Conservation (phyloP, 345 rosid species). For the Salix exigua region DNA sequence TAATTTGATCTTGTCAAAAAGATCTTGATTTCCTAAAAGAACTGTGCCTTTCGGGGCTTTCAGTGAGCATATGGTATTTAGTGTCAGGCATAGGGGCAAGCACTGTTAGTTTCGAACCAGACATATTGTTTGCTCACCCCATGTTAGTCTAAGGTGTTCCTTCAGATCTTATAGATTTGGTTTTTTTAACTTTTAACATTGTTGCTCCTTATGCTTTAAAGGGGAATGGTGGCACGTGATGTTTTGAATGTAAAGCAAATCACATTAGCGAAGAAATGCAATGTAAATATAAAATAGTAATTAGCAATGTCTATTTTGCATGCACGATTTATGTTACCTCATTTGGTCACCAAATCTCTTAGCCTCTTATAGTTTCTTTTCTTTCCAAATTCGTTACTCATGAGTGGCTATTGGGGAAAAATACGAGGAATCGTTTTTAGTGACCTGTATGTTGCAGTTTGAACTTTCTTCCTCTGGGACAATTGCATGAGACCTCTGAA, state of each 20-base stretch:
- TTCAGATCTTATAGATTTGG: not conserved
- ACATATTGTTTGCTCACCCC: too few relatives aligned
- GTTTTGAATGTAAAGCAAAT: not conserved
- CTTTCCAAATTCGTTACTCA: not conserved
- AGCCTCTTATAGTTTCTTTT: too few relatives aligned
- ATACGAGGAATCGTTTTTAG: not conserved
- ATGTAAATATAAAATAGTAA: not conserved
- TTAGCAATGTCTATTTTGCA: not conserved
- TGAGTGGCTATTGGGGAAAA: not conserved
- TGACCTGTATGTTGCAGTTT: not conserved
- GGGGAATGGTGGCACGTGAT: not conserved
- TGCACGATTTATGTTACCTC: too few relatives aligned
- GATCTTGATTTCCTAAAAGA: not conserved
- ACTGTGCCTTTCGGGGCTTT: not conserved
- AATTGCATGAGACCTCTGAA: not conserved
- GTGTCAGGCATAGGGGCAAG: not conserved
- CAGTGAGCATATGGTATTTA: not conserved
- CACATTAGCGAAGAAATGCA: not conserved
- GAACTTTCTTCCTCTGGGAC: not conserved
- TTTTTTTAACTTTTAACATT: not conserved
- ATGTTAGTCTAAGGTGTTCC: not conserved
- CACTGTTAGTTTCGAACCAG: too few relatives aligned
- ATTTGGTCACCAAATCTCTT: not conserved
- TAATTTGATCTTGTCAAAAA: not conserved
- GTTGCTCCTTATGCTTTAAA: not conserved